A percentile compares a stretch with the other conserved stretches of the same genome.
phyloP scores from a whole-genome alignment of 306 rosid species.

The cucumber (Cucumis sativus) region Cucumber_9930_V3 NC_026659.2:28744501-28745000 shows the following conservation, averaged over 20 bases:
- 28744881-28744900: conserved; percentile 97
- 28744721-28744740: conserved; percentile 85
- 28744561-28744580: neutral
- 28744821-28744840: conserved; percentile 95
- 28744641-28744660: conserved; percentile 86
- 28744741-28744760: conserved; percentile 95
- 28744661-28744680: conserved; percentile 79
- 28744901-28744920: conserved; percentile 98
- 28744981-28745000: conserved; percentile 95
- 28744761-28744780: conserved; percentile 87
- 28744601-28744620: conserved; percentile 97
- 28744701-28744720: conserved; percentile 89
- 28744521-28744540: neutral
- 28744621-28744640: conserved; percentile 97
- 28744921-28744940: conserved; percentile 88
- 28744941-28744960: conserved; percentile 89
- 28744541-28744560: neutral
- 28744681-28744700: conserved; percentile 95
- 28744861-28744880: conserved; percentile 78
- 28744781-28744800: conserved; percentile 98
- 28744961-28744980: conserved; percentile 97
- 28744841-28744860: conserved; percentile 89
- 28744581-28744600: conserved; percentile 29
- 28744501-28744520: neutral
- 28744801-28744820: conserved; percentile 97